A percentile compares a stretch with the other conserved stretches of the same genome.
Evolutionary conservation across 225 moss, liverwort and hornwort genomes (phyloP).

Genomic region (Pseudoscleropodium purum): DNA sequence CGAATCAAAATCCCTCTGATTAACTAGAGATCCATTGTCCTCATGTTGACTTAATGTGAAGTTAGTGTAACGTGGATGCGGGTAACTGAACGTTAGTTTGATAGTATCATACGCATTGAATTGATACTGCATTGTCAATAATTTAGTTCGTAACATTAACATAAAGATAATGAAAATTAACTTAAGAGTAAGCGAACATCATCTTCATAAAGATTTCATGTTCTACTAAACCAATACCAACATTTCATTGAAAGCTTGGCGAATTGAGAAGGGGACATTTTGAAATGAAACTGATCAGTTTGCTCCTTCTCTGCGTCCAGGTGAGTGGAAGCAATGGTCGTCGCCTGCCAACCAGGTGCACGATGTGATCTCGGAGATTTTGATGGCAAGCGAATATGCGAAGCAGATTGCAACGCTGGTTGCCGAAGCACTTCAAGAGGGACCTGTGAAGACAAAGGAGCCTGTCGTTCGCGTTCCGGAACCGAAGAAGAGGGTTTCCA

Average conservation of each 20-base stretch:
- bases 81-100: not conserved
- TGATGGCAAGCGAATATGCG: conserved; percentile 47
- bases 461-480: not conserved
- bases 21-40: not conserved
- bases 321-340: conserved; percentile 47
- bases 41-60: not conserved
- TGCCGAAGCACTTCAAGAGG: conserved; percentile 29
- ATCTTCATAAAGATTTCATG: not conserved
- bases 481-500: not conserved
- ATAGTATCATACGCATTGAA: not conserved
- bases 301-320: not conserved
- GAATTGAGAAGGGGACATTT: no score
- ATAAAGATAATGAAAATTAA: no score
- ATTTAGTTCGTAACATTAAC: not conserved
- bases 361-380: conserved; percentile 49
- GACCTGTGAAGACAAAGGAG: not conserved
- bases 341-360: conserved; percentile 51
- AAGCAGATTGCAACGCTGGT: conserved; percentile 46
- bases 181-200: no score
- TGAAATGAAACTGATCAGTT: not conserved
- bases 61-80: not conserved
- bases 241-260: not conserved
- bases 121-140: not conserved
- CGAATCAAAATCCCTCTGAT: not conserved
- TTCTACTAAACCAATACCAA: not conserved